These are phyloP conservation scores for Graphium sp. DNA, from an alignment of 2,329 filamentous ascomycete genomes.

Conservation along the genomic window DNA sequence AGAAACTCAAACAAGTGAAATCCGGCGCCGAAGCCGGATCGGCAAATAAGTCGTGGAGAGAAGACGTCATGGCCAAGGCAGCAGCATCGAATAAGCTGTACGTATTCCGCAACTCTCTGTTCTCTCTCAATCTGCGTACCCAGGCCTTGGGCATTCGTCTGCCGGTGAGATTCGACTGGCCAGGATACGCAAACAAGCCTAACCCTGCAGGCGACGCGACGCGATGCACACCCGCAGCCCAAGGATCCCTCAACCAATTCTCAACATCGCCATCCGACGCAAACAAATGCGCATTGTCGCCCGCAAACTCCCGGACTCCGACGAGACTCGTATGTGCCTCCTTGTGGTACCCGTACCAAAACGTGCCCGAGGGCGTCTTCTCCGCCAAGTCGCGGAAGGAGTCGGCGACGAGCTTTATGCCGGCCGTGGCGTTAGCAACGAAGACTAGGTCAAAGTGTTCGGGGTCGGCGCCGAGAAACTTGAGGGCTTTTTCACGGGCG, in stretches of 20 bases:
- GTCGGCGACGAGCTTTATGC: conserved; percentile 73
- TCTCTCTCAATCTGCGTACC: conserved; percentile 29
- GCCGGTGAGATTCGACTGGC: conserved; percentile 88
- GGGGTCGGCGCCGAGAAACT: conserved; percentile 69
- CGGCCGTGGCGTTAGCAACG: conserved; percentile 82
- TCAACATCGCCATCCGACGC: conserved; percentile 35
- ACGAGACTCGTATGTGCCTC: conserved; percentile 79
- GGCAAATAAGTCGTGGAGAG: conserved; percentile 51
- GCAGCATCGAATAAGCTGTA: conserved; percentile 76
- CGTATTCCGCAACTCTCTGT: conserved; percentile 21
- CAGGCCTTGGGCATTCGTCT: conserved; percentile 56
- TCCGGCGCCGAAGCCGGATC: conserved; percentile 50
- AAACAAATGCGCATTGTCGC: neutral
- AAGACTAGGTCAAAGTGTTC: conserved; percentile 77
- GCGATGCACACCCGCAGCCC: no score
- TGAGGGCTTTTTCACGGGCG: conserved; percentile 50
- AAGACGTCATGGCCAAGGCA: conserved; percentile 60
- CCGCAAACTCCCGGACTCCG: conserved; percentile 59
- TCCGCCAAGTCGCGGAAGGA: conserved; percentile 11
- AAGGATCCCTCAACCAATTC: conserved; percentile 34
- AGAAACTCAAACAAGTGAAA: conserved; percentile 76
- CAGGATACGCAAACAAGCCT: conserved; percentile 60
- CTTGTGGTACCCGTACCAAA: conserved; percentile 68
- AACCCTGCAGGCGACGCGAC: conserved; percentile 1
- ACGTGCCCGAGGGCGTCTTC: conserved; percentile 37